Evolutionary conservation across 192 early-diverging fungal genomes (phyloP).

Genomic region (Podila epicladia): DNA sequence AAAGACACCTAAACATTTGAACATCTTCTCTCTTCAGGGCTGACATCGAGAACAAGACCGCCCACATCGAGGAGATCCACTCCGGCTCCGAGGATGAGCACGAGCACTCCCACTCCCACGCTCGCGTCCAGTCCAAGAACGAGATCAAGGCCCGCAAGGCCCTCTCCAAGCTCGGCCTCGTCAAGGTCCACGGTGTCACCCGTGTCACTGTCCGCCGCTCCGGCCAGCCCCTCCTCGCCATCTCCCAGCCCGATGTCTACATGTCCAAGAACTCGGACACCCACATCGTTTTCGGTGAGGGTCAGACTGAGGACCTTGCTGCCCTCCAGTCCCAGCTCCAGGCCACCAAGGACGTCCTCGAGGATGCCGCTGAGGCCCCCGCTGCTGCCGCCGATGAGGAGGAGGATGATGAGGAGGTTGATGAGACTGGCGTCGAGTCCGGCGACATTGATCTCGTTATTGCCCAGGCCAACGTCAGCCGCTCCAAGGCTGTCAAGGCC

Average conservation of each 20-base stretch:
- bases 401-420: constrained; percentile 81
- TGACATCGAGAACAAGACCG: constrained; percentile 55
- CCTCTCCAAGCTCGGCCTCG: constrained; percentile 89
- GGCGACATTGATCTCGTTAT: constrained; percentile 94
- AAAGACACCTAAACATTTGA: too few relatives aligned
- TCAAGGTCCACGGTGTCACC: constrained; percentile 85
- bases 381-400: constrained; percentile 70
- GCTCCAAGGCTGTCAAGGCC: constrained; percentile 91
- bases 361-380: constrained; percentile 57
- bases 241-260: constrained; percentile 93
- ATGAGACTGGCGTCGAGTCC: constrained; percentile 84
- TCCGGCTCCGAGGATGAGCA: constrained; percentile 25
- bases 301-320: constrained; percentile 86
- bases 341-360: constrained; percentile 68
- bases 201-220: constrained; percentile 89
- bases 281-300: constrained; percentile 97
- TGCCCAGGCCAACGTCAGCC: constrained; percentile 86
- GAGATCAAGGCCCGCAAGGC: constrained; percentile 99
- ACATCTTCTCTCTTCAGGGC: constrained; percentile 7
- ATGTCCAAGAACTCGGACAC: constrained; percentile 89
- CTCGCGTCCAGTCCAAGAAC: constrained; percentile 73
- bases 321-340: constrained; percentile 73
- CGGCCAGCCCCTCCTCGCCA: constrained; percentile 79
- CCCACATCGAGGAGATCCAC: constrained; percentile 52
- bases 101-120: constrained; percentile 30